phyloP scores from a whole-genome alignment of 805 yeast genomes.

The Metschnikowia kunwiensis region DNA sequence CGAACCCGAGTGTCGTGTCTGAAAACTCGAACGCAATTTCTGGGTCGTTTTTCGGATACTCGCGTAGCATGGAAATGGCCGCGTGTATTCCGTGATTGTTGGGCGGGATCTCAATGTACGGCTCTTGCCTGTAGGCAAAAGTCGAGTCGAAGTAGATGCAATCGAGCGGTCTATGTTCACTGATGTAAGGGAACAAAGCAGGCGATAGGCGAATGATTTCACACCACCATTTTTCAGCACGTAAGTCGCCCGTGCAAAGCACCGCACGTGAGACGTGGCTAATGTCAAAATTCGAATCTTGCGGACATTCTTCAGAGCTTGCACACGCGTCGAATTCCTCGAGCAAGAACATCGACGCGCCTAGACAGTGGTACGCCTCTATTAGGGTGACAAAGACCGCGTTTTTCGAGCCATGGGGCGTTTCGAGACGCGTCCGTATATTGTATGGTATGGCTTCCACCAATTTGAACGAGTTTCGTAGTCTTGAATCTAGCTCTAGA shows the following conservation, averaged over 20 bases:
- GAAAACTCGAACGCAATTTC: constrained; percentile 40
- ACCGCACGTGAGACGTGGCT: constrained; percentile 25
- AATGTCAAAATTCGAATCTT: neutral
- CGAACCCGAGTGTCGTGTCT: constrained; percentile 49
- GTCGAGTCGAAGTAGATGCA: constrained; percentile 55
- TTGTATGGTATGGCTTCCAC: constrained; percentile 22
- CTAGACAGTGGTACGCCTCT: constrained; percentile 58
- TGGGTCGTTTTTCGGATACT: constrained; percentile 41
- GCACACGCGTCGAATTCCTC: constrained; percentile 22
- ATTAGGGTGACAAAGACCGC: constrained; percentile 40
- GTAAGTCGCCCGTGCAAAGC: constrained; percentile 53
- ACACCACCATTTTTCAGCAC: constrained; percentile 56
- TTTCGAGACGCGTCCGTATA: constrained; percentile 17
- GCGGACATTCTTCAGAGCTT: neutral
- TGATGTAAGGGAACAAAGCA: constrained; percentile 39
- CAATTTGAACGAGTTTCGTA: constrained; percentile 19
- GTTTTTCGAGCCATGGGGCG: constrained; percentile 14
- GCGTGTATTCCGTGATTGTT: constrained; percentile 41
- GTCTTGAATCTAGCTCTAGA: constrained; percentile 19
- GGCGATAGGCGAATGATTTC: constrained; percentile 38
- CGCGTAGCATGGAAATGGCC: constrained; percentile 30
- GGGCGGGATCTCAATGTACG: constrained; percentile 42
- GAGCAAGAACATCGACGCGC: constrained; percentile 52
- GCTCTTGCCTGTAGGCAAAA: constrained; percentile 48
- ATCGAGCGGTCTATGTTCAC: constrained; percentile 34